Evolutionary conservation across 306 rosid species (phyloP).

Genomic region (Inga oerstediana): DNA sequence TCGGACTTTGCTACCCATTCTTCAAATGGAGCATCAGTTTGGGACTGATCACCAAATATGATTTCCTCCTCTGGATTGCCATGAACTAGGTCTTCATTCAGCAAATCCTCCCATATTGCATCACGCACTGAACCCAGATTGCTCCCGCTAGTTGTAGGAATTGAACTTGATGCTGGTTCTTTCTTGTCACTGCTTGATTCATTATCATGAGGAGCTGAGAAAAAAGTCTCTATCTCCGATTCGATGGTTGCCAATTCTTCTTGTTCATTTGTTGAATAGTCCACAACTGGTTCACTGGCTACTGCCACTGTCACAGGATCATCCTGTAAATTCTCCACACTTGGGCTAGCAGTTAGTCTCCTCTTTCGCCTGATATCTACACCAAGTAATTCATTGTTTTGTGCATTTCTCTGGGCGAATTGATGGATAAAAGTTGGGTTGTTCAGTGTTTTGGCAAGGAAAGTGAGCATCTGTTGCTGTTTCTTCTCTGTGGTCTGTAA

Average conservation of each 20-base stretch:
- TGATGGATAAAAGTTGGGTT: slow-evolving; percentile 57
- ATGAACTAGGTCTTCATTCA: slow-evolving; percentile 56
- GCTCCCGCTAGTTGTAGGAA: slow-evolving; percentile 32
- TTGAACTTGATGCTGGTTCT: slow-evolving; percentile 36
- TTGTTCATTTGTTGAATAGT: slow-evolving; percentile 34
- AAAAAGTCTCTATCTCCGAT: slow-evolving; percentile 60
- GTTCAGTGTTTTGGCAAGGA: slow-evolving; percentile 72
- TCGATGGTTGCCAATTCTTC: slow-evolving; percentile 49
- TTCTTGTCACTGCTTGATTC: slow-evolving; percentile 54
- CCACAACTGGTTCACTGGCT: slow-evolving; percentile 32
- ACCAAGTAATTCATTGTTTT: slow-evolving; percentile 44
- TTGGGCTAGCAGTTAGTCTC: slow-evolving; percentile 59
- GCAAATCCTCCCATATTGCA: slow-evolving; percentile 61
- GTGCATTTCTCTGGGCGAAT: slow-evolving; percentile 41
- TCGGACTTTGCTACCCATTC: slow-evolving; percentile 43
- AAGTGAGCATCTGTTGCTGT: slow-evolving; percentile 68
- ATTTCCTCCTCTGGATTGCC: slow-evolving; percentile 59
- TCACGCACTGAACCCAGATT: slow-evolving; percentile 42
- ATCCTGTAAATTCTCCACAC: slow-evolving; percentile 62
- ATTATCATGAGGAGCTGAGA: slow-evolving; percentile 48
- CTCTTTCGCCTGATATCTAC: slow-evolving; percentile 59
- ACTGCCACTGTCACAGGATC: slow-evolving; percentile 32
- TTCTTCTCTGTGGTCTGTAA: slow-evolving; percentile 67
- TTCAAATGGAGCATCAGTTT: slow-evolving; percentile 57
- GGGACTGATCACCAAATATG: slow-evolving; percentile 49